phyloP scores from a whole-genome alignment of 1,284 basidiomycete genomes.

The Ustilago shanxiensis region DNA sequence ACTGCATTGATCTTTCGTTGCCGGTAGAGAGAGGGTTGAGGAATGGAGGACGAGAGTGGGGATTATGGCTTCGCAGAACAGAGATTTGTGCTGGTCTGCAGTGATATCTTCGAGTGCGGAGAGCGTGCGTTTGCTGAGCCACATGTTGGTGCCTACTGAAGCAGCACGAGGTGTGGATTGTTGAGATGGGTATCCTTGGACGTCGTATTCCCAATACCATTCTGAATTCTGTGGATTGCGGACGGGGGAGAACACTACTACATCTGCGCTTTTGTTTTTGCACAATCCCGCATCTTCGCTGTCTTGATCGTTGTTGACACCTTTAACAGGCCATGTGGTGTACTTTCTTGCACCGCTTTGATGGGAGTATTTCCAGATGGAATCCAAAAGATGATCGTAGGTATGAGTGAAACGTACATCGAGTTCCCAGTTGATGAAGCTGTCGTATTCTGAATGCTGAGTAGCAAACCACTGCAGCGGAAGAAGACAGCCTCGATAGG shows the following conservation, averaged over 20 bases:
- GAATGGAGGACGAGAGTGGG: conserved; percentile 17
- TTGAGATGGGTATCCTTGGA: conserved; percentile 17
- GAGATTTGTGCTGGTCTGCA: conserved; percentile 13
- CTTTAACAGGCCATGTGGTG: conserved; percentile 16
- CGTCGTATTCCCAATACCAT: conserved; percentile 45
- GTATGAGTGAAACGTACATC: conserved; percentile 36
- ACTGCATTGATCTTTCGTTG: not conserved
- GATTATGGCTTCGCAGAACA: conserved; percentile 33
- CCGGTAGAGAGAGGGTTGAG: not conserved
- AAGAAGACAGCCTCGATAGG: conserved; percentile 35
- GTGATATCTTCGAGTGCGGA: conserved; percentile 21
- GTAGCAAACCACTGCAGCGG: conserved; percentile 26
- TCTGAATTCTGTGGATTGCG: conserved; percentile 23
- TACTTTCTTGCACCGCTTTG: conserved; percentile 8
- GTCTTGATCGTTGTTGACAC: not conserved
- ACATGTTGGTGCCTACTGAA: conserved; percentile 30
- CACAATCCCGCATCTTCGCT: not conserved
- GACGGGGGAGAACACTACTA: conserved; percentile 25
- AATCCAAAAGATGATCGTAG: conserved; percentile 18
- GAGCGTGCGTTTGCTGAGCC: conserved; percentile 25
- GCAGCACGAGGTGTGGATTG: conserved; percentile 14
- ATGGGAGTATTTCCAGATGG: conserved; percentile 12
- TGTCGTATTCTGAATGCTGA: conserved; percentile 23
- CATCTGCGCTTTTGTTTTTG: conserved; percentile 17
- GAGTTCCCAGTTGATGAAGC: conserved; percentile 31